Conservation (phyloP, 345 rosid genomes). For the Citrus sinensis region DNA sequence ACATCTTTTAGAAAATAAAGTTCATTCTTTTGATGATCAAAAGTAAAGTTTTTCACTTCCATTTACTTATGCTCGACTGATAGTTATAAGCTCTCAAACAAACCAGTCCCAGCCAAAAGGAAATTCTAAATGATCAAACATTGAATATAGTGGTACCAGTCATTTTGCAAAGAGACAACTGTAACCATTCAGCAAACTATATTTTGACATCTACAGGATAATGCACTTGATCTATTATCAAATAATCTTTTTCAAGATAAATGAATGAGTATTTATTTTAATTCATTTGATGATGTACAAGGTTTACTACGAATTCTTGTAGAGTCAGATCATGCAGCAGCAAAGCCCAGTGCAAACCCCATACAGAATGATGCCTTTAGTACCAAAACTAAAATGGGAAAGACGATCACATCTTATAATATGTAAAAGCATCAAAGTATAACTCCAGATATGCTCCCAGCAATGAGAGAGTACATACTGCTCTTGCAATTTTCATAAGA, state of each 20-base stretch:
- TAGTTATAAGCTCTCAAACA: no score
- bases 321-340: background rate
- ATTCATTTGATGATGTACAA: background rate
- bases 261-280: background rate
- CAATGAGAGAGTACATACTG: background rate
- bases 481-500: background rate
- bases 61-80: no score
- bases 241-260: background rate
- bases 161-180: background rate
- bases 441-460: background rate
- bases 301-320: background rate
- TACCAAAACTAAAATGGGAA: conserved; percentile 3
- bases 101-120: background rate
- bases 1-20: background rate
- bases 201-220: background rate
- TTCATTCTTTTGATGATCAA: background rate
- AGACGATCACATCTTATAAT: background rate
- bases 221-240: background rate
- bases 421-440: background rate
- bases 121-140: background rate
- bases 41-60: no score
- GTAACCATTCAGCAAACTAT: background rate
- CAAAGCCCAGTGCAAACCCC: background rate
- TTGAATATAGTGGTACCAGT: background rate
- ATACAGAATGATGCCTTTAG: background rate